Conservation (phyloP, 202 grass and related monocot genomes). For the Brachypodium distachyon region DNA sequence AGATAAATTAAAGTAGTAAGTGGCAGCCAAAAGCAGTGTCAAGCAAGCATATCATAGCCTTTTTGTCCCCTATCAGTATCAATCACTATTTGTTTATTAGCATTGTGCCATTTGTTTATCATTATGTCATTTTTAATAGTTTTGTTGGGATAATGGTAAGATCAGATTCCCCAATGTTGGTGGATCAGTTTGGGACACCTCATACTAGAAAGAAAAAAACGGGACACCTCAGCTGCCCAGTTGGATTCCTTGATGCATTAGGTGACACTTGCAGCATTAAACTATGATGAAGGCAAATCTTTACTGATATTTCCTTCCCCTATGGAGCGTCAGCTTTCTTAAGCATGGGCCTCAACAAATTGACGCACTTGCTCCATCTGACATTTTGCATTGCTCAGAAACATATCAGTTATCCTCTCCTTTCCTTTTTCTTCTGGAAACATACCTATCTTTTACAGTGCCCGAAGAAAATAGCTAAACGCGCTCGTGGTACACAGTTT, state of each 20-base stretch:
- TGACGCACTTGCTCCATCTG: constrained; percentile 20
- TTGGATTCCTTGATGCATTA: constrained; percentile 35
- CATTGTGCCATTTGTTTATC: background rate
- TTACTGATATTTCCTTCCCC: constrained; percentile 6
- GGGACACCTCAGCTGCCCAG: constrained; percentile 32
- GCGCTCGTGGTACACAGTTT: too few species aligned
- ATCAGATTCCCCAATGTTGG: constrained; percentile 33
- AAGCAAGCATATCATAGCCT: constrained; percentile 6
- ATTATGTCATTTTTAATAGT: too few species aligned
- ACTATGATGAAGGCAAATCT: constrained; percentile 30
- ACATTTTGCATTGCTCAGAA: constrained; percentile 5
- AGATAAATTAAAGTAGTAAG: constrained; percentile 14
- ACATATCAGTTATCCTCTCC: constrained; percentile 1
- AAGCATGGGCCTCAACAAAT: constrained; percentile 34
- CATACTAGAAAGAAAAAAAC: too few species aligned
- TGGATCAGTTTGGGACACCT: constrained; percentile 31
- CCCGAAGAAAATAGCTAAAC: too few species aligned
- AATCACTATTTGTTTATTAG: background rate
- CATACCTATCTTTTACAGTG: too few species aligned
- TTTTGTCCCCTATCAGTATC: constrained; percentile 30
- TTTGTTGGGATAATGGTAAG: background rate
- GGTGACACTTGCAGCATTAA: constrained; percentile 37
- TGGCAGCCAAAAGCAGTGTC: constrained; percentile 39
- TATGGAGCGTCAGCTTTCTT: constrained; percentile 7
- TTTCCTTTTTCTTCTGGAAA: background rate